Base-by-base conservation (phyloP, 306 rosid genomes). In the Arachis stenosperma region DNA sequence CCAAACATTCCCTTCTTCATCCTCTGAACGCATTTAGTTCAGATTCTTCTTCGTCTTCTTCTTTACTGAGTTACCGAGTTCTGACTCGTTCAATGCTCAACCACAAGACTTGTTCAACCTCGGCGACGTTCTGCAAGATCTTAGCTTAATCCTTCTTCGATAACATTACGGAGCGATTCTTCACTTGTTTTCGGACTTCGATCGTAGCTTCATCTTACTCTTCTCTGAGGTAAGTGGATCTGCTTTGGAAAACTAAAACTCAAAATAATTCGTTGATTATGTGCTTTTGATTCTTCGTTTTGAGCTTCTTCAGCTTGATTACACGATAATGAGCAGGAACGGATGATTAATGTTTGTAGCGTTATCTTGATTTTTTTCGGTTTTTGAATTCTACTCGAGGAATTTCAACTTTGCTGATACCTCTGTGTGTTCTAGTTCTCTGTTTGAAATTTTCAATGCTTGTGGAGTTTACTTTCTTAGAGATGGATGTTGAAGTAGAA, bases 151-250 rank as follows among this genome's bases (percentile, higher is more conserved):
- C 60, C 29, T 78, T 74, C 69, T 61, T 66, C 75, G 22, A 52
- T 8, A 14, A 1, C 27, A 2, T 52, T 2, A n/a, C 22, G 14
- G 57, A 52, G 27, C 27, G 9, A 1, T 52, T 52, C 57, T 8
- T 52, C 36, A 17, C 60, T 15, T 17, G 57, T 42, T 73, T 76
- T 48, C 33, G 29, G 43, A 36, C 56, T 44, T 58, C 70, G 84
- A 68, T 83, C 80, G 70, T 70, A 43, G 75, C 51, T 62, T 66
- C 64, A 39, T 53, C 40, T 70, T 75, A 72, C 6, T 39, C 13
- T 11, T 80, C 6, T 47, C 62, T 61, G 64, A 80, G 95, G 97
- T 89, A 51, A 82, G 97, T 76, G 74, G 84, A 85, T 87, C 84
- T 37, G 68, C 78, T 69, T 60, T 3, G 53, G 65, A 29, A 50